Base-by-base conservation (phyloP, 1,284 basidiomycete genomes). In the Malassezia psittaci region DNA sequence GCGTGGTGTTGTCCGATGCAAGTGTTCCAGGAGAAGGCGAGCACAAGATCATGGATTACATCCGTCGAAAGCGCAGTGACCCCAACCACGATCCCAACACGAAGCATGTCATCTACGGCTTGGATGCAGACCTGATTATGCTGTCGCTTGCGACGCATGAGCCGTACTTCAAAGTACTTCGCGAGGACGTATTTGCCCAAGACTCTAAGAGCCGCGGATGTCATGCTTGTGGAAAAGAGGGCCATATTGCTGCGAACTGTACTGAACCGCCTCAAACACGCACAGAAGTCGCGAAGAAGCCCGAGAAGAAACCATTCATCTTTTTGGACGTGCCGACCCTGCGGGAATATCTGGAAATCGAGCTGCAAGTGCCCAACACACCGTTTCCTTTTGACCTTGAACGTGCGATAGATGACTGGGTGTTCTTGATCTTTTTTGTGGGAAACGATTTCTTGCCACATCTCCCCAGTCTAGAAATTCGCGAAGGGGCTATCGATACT, bases 381-480 rank as follows among this genome's bases (percentile, higher is more conserved):
- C 79, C 85, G 0, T 94, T 96, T 78, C 83, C 85, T n/a, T 98
- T 93, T 80, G 85, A 90, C 70, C 80, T 94, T 73, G 94, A 99
- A 77, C 85, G 87, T 75, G 91, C 94, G 36, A 89, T 99, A 76
- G 94, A 99, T 81, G 94, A 99, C 76, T 99, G 94, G 93, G 89
- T 99, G 68, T 85, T 99, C 74, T 81, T 99, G 69, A 96, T 96
- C 71, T 96, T 99, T 83, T 96, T 99, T 77, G 93, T 99, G 72
- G 94, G 94, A 67, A 99, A 99, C 79, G 94, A 99, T 79, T 99
- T 99, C 80, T 80, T 99, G 72, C 94, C 94, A 15, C 94, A 99
- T 78, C 80, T 99, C 59, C 94, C 94, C 19, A 89, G 86, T 57
- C 83, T 99, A 79, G 94, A 99, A 80, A 98, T 99, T 74, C 83